Evolutionary conservation across 2,329 filamentous ascomycete species (phyloP).

Genomic region (Phaeosphaeriaceae sp.): DNA sequence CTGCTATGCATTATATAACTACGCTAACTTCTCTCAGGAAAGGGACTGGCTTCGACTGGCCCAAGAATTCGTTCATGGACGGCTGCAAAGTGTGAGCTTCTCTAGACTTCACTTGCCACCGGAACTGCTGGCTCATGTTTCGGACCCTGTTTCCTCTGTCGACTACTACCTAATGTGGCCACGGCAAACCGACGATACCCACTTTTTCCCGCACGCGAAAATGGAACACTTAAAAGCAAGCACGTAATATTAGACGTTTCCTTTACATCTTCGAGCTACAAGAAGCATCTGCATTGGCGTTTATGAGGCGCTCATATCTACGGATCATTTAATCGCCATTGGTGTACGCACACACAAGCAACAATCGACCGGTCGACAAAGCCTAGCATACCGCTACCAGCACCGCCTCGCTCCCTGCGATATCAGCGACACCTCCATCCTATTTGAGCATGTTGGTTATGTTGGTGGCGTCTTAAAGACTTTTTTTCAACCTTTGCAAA

Average conservation of each 20-base stretch:
- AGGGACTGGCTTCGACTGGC: constrained; percentile 64
- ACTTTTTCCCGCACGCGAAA: constrained; percentile 10
- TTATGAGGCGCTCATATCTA: constrained; percentile 27
- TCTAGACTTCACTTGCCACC: constrained; percentile 3
- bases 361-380: constrained; percentile 3
- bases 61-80: constrained; percentile 67
- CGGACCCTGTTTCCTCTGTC: constrained; percentile 24
- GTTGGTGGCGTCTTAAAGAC: constrained; percentile 12
- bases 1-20: background rate
- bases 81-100: constrained; percentile 52
- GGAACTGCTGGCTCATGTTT: constrained; percentile 25
- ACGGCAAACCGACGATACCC: constrained; percentile 37
- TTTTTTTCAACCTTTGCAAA: constrained; percentile 10
- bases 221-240: constrained; percentile 29
- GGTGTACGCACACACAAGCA: constrained; percentile 1
- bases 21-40: constrained; percentile 42
- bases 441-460: constrained; percentile 14
- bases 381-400: background rate
- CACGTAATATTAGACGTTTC: constrained; percentile 40
- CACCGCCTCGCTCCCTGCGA: background rate
- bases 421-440: constrained; percentile 5
- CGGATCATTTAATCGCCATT: constrained; percentile 18
- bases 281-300: constrained; percentile 33
- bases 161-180: constrained; percentile 35
- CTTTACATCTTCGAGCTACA: constrained; percentile 13